These are phyloP conservation scores for Melanopsichium pennsylvanicum DNA, from an alignment of 1,284 basidiomycete species.

Conservation along the genomic window DNA sequence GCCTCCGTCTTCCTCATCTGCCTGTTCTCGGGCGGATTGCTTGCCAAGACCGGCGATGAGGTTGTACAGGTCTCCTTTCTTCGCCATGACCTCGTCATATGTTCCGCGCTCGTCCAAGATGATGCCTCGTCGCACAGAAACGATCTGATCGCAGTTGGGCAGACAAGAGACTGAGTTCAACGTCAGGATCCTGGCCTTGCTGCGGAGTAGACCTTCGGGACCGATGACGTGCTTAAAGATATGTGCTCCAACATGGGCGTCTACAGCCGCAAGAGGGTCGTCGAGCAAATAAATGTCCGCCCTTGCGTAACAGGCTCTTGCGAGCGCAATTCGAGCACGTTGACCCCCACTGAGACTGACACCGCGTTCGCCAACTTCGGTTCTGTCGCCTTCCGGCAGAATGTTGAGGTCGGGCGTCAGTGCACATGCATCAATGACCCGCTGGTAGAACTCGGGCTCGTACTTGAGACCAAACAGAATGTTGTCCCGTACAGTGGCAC, in stretches of 20 bases:
- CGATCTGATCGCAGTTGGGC: constrained; percentile 73
- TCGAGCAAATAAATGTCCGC: constrained; percentile 76
- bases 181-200: constrained; percentile 65
- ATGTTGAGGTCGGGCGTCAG: constrained; percentile 73
- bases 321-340: constrained; percentile 76
- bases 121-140: constrained; percentile 76
- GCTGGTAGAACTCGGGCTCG: constrained; percentile 70
- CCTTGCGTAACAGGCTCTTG: constrained; percentile 76
- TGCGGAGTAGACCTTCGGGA: constrained; percentile 45
- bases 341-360: constrained; percentile 70
- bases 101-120: constrained; percentile 74
- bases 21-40: constrained; percentile 47
- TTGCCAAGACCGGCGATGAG: constrained; percentile 67
- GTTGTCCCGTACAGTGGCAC: constrained; percentile 74
- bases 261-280: constrained; percentile 76
- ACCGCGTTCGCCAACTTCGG: constrained; percentile 71
- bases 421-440: constrained; percentile 53
- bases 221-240: constrained; percentile 63
- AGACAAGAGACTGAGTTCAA: constrained; percentile 68
- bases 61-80: constrained; percentile 71
- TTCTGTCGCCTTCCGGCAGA: constrained; percentile 78
- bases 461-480: constrained; percentile 68
- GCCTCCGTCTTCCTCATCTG: constrained; percentile 27
- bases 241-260: constrained; percentile 65
- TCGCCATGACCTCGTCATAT: constrained; percentile 71